These are phyloP conservation scores for Citrus medica DNA, from an alignment of 345 rosid genomes.

Conservation along the genomic window DNA sequence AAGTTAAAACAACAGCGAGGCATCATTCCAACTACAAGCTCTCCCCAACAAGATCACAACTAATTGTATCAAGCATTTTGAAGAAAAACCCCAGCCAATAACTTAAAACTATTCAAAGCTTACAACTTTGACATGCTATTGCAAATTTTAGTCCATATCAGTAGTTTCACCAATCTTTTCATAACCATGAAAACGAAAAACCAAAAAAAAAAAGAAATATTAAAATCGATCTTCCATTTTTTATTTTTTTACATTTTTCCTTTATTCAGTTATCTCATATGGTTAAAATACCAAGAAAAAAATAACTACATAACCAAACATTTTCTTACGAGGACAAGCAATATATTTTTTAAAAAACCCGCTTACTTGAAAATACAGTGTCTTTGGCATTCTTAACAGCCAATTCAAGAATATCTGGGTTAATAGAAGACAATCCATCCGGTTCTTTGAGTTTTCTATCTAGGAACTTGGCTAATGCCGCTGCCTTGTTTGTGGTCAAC, in stretches of 20 bases:
- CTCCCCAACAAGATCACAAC: not conserved
- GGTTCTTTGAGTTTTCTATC: slow-evolving; percentile 91
- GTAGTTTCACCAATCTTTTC: not conserved
- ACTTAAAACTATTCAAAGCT: not conserved
- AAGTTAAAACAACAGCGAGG: not conserved
- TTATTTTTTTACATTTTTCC: not conserved
- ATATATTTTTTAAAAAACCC: not conserved
- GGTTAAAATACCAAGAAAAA: not conserved
- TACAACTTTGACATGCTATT: not conserved
- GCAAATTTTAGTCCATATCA: not conserved
- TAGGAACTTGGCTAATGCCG: slow-evolving; percentile 86
- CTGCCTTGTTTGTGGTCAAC: slow-evolving; percentile 89
- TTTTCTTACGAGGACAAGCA: not conserved
- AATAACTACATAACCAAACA: not conserved
- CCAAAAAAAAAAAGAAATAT: not conserved
- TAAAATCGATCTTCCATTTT: no score
- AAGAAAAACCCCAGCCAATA: not conserved
- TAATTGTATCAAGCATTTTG: not conserved
- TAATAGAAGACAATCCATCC: slow-evolving; percentile 63
- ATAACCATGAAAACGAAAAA: not conserved
- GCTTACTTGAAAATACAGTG: slow-evolving; percentile 47
- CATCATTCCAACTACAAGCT: not conserved
- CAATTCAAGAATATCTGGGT: slow-evolving; percentile 70
- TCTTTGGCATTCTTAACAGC: slow-evolving; percentile 77
- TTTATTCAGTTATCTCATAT: not conserved